Percentiles rank a stretch among this genome's conserved stretches.
phyloP scores from a whole-genome alignment of 2,329 filamentous ascomycete genomes.

The Emericellopsis atlantica region DNA sequence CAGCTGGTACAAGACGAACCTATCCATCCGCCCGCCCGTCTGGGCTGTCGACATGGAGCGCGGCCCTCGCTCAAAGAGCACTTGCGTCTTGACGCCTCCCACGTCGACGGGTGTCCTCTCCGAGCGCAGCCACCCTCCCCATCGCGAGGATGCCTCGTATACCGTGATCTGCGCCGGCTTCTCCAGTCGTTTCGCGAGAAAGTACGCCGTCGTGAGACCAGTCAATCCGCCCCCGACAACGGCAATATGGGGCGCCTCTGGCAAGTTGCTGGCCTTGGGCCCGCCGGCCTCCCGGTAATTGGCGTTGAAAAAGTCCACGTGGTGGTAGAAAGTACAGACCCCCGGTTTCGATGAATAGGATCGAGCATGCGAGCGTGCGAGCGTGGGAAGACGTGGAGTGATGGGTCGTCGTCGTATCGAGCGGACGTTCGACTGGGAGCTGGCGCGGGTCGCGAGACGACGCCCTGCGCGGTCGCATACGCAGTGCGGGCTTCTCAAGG shows the following conservation, averaged over 20 bases:
- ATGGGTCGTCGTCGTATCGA: no score
- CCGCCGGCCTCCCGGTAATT: no score
- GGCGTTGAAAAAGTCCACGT: no score
- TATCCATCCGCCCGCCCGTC: constrained; percentile 19
- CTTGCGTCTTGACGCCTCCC: constrained; percentile 37
- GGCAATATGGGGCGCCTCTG: constrained; percentile 29
- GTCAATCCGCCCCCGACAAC: constrained; percentile 75
- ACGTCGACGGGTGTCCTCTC: constrained; percentile 43
- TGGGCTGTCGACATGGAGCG: constrained; percentile 48
- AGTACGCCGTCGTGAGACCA: constrained; percentile 67
- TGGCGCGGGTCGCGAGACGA: no score
- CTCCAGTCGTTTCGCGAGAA: constrained; percentile 56
- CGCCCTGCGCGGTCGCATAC: no score
- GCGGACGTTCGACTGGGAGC: no score
- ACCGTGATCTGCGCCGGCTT: constrained; percentile 58
- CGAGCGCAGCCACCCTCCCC: constrained; percentile 80
- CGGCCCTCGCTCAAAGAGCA: constrained; percentile 76
- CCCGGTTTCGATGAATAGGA: no score
- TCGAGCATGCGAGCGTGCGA: no score
- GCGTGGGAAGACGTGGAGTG: no score
- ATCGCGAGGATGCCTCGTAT: constrained; percentile 56
- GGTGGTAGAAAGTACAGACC: no score
- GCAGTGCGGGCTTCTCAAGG: not conserved
- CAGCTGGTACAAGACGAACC: constrained; percentile 58
- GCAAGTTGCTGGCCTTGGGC: not conserved